These are phyloP conservation scores for Ochromonas danica DNA, from an alignment of 108 stramenopile species.

Conservation along the genomic window DNA sequence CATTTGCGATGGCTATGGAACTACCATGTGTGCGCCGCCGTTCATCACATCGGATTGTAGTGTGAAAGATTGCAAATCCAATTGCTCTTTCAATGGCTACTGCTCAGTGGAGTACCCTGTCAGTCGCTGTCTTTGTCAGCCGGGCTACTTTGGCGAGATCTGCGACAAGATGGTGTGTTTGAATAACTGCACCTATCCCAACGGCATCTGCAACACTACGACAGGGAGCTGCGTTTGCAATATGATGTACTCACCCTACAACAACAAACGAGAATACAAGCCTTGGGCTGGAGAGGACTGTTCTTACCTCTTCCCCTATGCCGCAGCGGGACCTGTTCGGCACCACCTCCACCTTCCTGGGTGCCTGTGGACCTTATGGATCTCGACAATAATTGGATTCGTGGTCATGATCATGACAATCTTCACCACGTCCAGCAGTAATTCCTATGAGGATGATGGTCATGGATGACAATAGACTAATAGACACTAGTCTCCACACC, in stretches of 20 bases:
- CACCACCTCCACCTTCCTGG: too few relatives aligned
- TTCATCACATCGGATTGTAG: constrained; percentile 57
- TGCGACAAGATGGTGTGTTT: constrained; percentile 68
- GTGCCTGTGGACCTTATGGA: too few relatives aligned
- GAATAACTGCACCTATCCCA: constrained; percentile 79
- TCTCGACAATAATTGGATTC: too few relatives aligned
- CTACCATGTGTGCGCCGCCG: constrained; percentile 79
- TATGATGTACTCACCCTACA: constrained; percentile 67
- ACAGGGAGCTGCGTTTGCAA: constrained; percentile 68
- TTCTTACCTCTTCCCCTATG: constrained; percentile 58
- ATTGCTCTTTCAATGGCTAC: constrained; percentile 67
- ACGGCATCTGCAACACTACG: constrained; percentile 67
- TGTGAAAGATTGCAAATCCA: constrained; percentile 19
- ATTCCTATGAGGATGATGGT: too few relatives aligned
- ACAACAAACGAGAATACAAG: constrained; percentile 56
- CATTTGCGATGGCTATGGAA: constrained; percentile 80
- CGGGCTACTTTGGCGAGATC: constrained; percentile 70
- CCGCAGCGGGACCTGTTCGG: too few relatives aligned
- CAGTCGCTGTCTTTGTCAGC: constrained; percentile 71
- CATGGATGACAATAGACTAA: too few relatives aligned
- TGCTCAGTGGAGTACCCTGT: constrained; percentile 80
- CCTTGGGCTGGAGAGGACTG: constrained; percentile 67
- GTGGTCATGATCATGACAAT: too few relatives aligned
- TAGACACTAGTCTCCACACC: too few relatives aligned
- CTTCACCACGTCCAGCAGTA: too few relatives aligned